Conservation (phyloP, 352 stramenopile species). For the Pythium diclinum region DNA sequence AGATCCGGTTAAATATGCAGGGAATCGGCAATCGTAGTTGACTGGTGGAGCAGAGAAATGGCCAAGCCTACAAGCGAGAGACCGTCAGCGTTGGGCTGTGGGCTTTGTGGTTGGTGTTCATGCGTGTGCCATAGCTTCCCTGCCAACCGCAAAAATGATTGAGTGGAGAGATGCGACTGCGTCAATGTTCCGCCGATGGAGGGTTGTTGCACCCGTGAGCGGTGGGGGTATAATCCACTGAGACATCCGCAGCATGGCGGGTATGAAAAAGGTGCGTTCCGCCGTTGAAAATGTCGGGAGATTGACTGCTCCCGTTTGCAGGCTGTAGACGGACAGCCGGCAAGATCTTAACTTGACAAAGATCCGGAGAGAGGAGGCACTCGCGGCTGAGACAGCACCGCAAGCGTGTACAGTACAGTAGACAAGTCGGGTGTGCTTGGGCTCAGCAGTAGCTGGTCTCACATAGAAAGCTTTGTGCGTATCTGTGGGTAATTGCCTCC, state of each 20-base stretch:
- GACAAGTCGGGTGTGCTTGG: too few relatives aligned
- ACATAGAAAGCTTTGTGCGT: too few relatives aligned
- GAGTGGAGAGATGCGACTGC: background rate
- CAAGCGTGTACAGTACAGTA: too few relatives aligned
- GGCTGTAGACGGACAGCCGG: too few relatives aligned
- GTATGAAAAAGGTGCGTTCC: background rate
- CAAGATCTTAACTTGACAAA: too few relatives aligned
- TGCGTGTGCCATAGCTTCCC: too few relatives aligned
- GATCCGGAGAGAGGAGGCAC: too few relatives aligned
- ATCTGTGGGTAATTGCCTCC: too few relatives aligned
- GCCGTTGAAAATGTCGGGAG: background rate
- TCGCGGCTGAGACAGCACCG: too few relatives aligned
- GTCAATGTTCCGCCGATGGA: background rate
- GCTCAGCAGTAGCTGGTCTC: too few relatives aligned
- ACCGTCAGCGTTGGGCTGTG: background rate
- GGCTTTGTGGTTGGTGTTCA: background rate
- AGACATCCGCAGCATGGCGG: background rate
- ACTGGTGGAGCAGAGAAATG: conserved; percentile 1
- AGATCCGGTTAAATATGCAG: too few relatives aligned
- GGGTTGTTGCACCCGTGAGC: background rate
- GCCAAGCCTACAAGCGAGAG: background rate
- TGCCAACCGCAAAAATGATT: background rate
- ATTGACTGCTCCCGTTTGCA: too few relatives aligned
- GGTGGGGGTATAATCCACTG: background rate
- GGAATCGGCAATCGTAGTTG: background rate